Conservation (phyloP, 1,284 basidiomycete genomes). For the Cutaneotrichosporon mucoides region DNA sequence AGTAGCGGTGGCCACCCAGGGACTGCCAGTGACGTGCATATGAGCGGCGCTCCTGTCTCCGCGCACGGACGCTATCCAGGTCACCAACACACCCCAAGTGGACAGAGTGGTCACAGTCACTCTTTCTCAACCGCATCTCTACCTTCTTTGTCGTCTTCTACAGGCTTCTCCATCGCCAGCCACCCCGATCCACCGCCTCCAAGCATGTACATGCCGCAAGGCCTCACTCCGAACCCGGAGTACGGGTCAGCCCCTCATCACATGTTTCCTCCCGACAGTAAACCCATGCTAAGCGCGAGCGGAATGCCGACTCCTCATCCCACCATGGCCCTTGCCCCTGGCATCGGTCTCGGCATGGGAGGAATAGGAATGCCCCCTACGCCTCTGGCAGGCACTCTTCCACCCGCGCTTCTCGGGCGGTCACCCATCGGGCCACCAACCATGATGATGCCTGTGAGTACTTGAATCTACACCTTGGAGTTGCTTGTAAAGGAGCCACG, state of each 20-base stretch:
- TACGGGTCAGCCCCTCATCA: neutral
- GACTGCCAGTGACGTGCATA: neutral
- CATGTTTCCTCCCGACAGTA: conserved; percentile 5
- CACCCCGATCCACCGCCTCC: conserved; percentile 6
- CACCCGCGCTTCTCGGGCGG: conserved; percentile 10
- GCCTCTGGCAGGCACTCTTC: conserved; percentile 7
- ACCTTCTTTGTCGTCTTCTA: conserved; percentile 18
- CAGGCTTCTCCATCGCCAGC: conserved; percentile 16
- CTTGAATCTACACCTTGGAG: neutral
- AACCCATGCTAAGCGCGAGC: conserved; percentile 4
- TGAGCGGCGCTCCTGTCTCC: conserved; percentile 1
- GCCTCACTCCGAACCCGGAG: conserved; percentile 6
- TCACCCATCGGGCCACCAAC: conserved; percentile 6
- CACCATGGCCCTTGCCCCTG: neutral
- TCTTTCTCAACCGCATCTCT: conserved; percentile 21
- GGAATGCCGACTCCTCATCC: neutral
- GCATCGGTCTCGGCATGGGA: conserved; percentile 7
- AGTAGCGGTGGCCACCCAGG: neutral
- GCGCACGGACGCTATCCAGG: conserved; percentile 3
- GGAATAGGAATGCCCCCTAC: conserved; percentile 9
- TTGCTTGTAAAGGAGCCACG: no score
- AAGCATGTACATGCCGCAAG: conserved; percentile 6
- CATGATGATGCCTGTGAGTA: conserved; percentile 11
- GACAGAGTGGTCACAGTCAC: conserved; percentile 13
- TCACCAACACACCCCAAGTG: conserved; percentile 9